phyloP scores from a whole-genome alignment of 179 eudicot species.

The Spergularia azorica region DNA sequence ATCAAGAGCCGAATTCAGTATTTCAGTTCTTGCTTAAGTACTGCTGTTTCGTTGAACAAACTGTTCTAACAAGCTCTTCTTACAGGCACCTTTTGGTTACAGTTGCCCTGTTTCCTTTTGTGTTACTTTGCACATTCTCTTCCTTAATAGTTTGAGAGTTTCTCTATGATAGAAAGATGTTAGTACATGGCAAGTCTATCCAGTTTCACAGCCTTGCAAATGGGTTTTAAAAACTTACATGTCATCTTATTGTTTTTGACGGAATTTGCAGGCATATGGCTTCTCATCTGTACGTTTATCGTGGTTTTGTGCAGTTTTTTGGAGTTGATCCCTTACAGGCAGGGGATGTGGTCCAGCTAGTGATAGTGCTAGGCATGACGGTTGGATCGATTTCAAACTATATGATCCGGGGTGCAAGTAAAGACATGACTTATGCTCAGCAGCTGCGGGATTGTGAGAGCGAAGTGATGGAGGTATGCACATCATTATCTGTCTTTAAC shows the following conservation, averaged over 20 bases:
- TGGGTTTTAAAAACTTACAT: background rate
- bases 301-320: slow-evolving; percentile 47
- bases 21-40: background rate
- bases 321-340: slow-evolving; percentile 97
- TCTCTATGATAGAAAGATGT: background rate
- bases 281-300: slow-evolving; percentile 4
- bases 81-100: slow-evolving; percentile 84
- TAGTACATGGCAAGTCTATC: background rate
- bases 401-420: slow-evolving; percentile 87
- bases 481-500: background rate
- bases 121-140: background rate
- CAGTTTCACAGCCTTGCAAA: background rate
- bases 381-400: slow-evolving; percentile 93
- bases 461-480: slow-evolving; percentile 89
- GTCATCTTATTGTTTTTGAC: background rate
- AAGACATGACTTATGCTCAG: slow-evolving; percentile 95
- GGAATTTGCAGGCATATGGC: background rate
- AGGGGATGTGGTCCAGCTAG: slow-evolving; percentile 90
- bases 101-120: slow-evolving; percentile 15
- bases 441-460: slow-evolving; percentile 87
- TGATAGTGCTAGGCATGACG: slow-evolving; percentile 85
- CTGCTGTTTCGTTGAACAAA: background rate
- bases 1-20: background rate
- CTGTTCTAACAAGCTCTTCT: slow-evolving; percentile 14
- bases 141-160: background rate